These are phyloP conservation scores for Penicillium lagena DNA, from an alignment of 495 filamentous ascomycete genomes.

Conservation along the genomic window DNA sequence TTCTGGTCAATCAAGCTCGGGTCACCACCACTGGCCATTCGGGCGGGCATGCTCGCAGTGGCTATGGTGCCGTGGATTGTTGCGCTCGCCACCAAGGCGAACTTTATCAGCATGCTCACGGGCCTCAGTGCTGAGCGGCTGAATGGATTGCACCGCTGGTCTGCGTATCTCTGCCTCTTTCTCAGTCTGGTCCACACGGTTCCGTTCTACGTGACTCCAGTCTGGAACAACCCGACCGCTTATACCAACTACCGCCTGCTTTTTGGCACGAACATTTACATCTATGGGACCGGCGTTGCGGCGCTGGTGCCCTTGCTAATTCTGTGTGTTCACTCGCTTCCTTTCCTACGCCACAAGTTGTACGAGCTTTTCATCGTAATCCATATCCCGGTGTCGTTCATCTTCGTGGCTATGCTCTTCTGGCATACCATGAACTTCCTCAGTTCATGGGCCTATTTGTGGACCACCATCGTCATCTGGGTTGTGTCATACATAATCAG, in stretches of 20 bases:
- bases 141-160: constrained; percentile 91
- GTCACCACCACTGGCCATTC: constrained; percentile 83
- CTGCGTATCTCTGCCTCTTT: constrained; percentile 80
- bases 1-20: constrained; percentile 77
- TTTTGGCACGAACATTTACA: constrained; percentile 54
- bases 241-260: constrained; percentile 52
- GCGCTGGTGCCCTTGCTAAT: constrained; percentile 73
- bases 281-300: constrained; percentile 88
- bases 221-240: constrained; percentile 71
- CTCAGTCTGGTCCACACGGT: constrained; percentile 76
- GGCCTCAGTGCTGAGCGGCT: constrained; percentile 89
- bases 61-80: constrained; percentile 94
- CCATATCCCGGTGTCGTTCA: constrained; percentile 74
- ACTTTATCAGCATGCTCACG: constrained; percentile 76
- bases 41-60: constrained; percentile 88
- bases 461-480: constrained; percentile 76
- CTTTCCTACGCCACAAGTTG: constrained; percentile 52
- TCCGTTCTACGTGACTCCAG: constrained; percentile 83
- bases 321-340: constrained; percentile 77
- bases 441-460: constrained; percentile 86
- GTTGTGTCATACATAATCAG: constrained; percentile 55
- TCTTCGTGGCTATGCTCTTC: constrained; percentile 81
- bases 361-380: constrained; percentile 82
- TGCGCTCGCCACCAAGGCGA: constrained; percentile 84
- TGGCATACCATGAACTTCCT: constrained; percentile 96